phyloP scores from a whole-genome alignment of 495 filamentous ascomycete species.

The Annulohypoxylon bovei region DNA sequence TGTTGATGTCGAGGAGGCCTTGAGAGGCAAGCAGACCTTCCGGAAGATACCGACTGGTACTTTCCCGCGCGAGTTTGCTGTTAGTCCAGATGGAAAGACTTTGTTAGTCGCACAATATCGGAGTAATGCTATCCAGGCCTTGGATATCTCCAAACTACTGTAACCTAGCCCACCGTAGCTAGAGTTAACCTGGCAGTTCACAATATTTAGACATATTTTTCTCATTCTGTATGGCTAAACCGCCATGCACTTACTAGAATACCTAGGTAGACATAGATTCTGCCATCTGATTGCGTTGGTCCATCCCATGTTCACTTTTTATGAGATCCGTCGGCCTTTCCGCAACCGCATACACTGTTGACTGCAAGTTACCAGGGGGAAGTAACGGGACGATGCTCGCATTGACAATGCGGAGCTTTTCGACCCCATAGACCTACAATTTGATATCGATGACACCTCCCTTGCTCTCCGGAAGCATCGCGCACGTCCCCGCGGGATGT shows the following conservation, averaged over 20 bases:
- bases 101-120: conserved; percentile 33
- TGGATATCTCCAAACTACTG: not conserved
- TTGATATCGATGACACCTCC: conserved; percentile 55
- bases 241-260: not conserved
- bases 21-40: conserved; percentile 33
- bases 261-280: not conserved
- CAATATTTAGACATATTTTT: not conserved
- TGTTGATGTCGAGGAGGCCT: conserved; percentile 37
- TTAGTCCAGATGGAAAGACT: conserved; percentile 40
- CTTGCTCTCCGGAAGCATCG: conserved; percentile 5
- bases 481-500: conserved; percentile 4
- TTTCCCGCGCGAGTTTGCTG: conserved; percentile 36
- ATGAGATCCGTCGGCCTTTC: conserved; percentile 66
- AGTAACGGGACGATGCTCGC: conserved; percentile 63
- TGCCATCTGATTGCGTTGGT: not conserved
- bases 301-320: conserved; percentile 43
- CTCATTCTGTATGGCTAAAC: not conserved
- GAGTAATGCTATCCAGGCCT: conserved; percentile 21
- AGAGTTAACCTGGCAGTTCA: too few species aligned
- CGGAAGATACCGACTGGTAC: conserved; percentile 28
- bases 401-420: conserved; percentile 61
- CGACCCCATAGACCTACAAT: conserved; percentile 59
- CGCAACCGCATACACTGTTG: conserved; percentile 63
- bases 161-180: too few species aligned
- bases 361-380: conserved; percentile 58